Conservation (phyloP, 495 filamentous ascomycete species). For the Xylaria bambusicola region DNA sequence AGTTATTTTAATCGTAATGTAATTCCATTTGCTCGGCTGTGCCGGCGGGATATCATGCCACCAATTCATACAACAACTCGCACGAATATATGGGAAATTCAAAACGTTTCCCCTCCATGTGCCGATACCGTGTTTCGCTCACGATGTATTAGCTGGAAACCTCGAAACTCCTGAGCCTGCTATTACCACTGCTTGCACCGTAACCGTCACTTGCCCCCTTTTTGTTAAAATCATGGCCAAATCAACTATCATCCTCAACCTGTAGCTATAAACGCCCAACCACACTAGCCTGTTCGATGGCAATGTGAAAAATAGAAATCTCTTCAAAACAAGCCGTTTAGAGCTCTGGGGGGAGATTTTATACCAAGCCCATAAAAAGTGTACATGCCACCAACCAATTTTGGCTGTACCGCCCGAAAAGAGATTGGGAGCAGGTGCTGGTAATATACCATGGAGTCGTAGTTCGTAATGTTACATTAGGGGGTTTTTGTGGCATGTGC, state of each 20-base stretch:
- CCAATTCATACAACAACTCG: slow-evolving; percentile 22
- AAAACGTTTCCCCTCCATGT: slow-evolving; percentile 2
- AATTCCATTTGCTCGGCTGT: slow-evolving; percentile 32
- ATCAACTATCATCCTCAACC: background rate
- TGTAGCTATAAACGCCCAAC: background rate
- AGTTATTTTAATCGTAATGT: slow-evolving; percentile 2
- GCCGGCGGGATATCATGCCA: slow-evolving; percentile 40
- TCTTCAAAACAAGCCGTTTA: background rate
- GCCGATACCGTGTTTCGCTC: slow-evolving; percentile 1
- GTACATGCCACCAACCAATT: background rate
- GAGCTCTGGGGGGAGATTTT: too few relatives aligned
- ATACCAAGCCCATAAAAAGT: background rate
- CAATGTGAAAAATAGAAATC: background rate
- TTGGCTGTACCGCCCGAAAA: slow-evolving; percentile 8
- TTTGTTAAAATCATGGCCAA: background rate
- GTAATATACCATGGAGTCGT: slow-evolving; percentile 31
- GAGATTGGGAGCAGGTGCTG: slow-evolving; percentile 12
- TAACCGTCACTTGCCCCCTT: slow-evolving; percentile 1
- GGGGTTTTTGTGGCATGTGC: slow-evolving; percentile 4
- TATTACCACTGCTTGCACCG: slow-evolving; percentile 8
- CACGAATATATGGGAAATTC: slow-evolving; percentile 23
- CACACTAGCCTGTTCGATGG: background rate
- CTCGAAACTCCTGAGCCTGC: slow-evolving; percentile 11
- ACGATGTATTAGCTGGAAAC: slow-evolving; percentile 1
- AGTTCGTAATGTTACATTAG: slow-evolving; percentile 31